phyloP scores from a whole-genome alignment of 208 protist species.

The Trypanosoma avium region DNA sequence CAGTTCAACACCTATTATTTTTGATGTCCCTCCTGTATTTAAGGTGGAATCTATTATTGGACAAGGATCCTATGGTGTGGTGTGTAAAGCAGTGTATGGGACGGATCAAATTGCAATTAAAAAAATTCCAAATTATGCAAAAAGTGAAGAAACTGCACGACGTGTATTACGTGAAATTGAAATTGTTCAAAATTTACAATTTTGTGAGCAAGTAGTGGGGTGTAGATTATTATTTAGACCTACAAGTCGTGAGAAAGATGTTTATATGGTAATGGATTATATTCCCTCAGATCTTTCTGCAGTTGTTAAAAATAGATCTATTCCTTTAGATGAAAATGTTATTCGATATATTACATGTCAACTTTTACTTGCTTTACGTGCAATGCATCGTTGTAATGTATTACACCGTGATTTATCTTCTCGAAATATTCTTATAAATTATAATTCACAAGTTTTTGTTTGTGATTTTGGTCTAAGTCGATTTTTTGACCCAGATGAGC shows the following conservation, averaged over 20 bases:
- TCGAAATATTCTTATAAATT: constrained; percentile 89
- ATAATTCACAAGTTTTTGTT: constrained; percentile 85
- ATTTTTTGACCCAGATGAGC: constrained; percentile 92
- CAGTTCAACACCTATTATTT: constrained; percentile 60
- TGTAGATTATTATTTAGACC: constrained; percentile 89
- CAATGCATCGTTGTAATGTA: constrained; percentile 80
- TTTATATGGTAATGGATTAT: constrained; percentile 92
- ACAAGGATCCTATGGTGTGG: constrained; percentile 93
- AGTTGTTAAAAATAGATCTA: constrained; percentile 79
- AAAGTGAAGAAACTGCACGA: constrained; percentile 74
- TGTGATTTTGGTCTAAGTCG: constrained; percentile 92
- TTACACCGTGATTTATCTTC: constrained; percentile 89
- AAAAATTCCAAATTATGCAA: constrained; percentile 89
- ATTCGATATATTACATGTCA: constrained; percentile 88
- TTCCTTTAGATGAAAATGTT: constrained; percentile 72
- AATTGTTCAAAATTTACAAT: constrained; percentile 84
- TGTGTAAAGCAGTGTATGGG: constrained; percentile 87
- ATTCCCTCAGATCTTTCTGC: constrained; percentile 82
- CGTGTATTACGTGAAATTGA: constrained; percentile 89
- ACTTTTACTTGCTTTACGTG: constrained; percentile 84
- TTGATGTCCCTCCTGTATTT: constrained; percentile 87
- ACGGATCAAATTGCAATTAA: constrained; percentile 85
- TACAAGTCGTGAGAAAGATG: constrained; percentile 88
- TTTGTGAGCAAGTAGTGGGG: constrained; percentile 86
- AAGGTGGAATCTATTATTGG: constrained; percentile 90